Evolutionary conservation across 345 rosid genomes (phyloP).

Genomic region (Heritiera fomes): DNA sequence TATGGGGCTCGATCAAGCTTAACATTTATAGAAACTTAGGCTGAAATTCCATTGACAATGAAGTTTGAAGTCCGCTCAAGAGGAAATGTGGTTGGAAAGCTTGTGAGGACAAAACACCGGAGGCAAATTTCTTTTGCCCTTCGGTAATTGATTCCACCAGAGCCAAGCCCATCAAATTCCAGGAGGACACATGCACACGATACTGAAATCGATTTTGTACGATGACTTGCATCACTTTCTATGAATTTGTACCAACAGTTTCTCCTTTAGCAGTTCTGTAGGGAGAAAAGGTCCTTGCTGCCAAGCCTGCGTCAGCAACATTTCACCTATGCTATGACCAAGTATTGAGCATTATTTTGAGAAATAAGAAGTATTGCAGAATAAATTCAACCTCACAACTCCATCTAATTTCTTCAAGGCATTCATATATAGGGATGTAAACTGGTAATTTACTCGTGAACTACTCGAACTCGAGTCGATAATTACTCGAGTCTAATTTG

Average conservation of each 20-base stretch:
- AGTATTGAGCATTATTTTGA: neutral
- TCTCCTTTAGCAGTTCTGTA: neutral
- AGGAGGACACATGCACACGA: slow-evolving; percentile 45
- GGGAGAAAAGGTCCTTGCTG: neutral
- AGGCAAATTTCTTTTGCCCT: slow-evolving; percentile 52
- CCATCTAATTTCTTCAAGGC: neutral
- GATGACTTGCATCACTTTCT: neutral
- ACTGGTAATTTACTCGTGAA: no score
- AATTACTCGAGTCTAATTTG: no score
- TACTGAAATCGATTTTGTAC: slow-evolving; percentile 6
- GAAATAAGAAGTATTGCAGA: neutral
- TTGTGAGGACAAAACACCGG: slow-evolving; percentile 64
- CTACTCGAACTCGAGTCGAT: no score
- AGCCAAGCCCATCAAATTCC: slow-evolving; percentile 54
- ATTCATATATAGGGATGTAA: neutral
- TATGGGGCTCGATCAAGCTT: slow-evolving; percentile 78
- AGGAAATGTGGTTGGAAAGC: slow-evolving; percentile 77
- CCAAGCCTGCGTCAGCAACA: neutral
- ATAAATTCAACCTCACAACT: neutral
- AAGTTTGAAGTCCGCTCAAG: slow-evolving; percentile 55
- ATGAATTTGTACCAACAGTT: neutral
- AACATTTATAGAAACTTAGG: slow-evolving; percentile 42
- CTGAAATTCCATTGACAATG: slow-evolving; percentile 49
- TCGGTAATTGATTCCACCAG: slow-evolving; percentile 52
- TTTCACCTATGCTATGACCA: neutral